Evolutionary conservation across 331 rosid genomes (phyloP).

Genomic region (Acacia concinna): DNA sequence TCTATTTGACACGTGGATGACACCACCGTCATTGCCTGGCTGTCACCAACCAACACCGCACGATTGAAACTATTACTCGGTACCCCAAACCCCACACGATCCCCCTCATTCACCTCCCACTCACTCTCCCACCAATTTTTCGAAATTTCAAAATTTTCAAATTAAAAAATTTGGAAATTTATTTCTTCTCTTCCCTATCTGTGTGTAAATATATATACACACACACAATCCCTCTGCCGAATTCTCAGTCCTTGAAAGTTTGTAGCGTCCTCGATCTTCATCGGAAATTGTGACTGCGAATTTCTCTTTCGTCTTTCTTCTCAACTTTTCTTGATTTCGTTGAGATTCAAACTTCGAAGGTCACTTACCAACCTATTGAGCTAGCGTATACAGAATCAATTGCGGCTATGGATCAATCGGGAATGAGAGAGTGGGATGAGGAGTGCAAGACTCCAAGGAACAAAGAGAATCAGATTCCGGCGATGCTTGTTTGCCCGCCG

Average conservation of each 20-base stretch:
- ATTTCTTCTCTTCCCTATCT: not conserved
- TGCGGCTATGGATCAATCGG: conserved; percentile 27
- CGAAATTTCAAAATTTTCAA: conserved; percentile 34
- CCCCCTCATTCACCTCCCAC: not conserved
- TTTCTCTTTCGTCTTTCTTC: not conserved
- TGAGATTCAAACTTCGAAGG: not conserved
- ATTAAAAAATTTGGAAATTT: not conserved
- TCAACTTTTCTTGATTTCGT: not conserved
- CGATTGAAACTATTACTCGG: conserved; percentile 4
- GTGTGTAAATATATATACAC: conserved; percentile 7
- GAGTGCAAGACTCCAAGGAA: conserved; percentile 66
- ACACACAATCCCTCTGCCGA: not conserved
- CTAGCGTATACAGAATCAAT: not conserved
- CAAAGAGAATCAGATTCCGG: conserved; percentile 54
- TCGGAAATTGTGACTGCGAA: conserved; percentile 1
- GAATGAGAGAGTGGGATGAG: conserved; percentile 38
- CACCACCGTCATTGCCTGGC: conserved; percentile 13
- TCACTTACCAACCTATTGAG: not conserved
- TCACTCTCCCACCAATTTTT: conserved; percentile 19
- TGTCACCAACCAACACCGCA: conserved; percentile 32
- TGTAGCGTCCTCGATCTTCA: conserved; percentile 12
- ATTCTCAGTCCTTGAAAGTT: conserved; percentile 21
- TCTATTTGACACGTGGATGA: not conserved
- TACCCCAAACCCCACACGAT: not conserved
- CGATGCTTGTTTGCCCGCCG: conserved; percentile 52